Evolutionary conservation across 23 red algal genomes (phyloP).

Genomic region (Gracilaria domingensis): DNA sequence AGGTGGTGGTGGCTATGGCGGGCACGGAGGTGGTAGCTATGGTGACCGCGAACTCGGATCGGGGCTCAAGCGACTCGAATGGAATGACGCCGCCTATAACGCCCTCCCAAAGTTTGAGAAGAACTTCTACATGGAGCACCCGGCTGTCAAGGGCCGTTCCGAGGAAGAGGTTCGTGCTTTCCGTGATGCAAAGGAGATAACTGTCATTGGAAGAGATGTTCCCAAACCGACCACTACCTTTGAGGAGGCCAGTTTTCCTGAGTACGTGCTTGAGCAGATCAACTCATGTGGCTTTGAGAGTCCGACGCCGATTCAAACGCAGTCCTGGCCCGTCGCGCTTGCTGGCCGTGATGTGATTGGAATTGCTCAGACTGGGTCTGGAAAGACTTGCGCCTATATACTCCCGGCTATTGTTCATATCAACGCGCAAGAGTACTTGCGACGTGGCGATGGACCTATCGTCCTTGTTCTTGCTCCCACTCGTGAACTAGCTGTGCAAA

Average conservation of each 20-base stretch:
- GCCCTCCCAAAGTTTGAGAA: slow-evolving; percentile 86
- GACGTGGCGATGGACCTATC: slow-evolving; percentile 92
- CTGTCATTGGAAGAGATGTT: slow-evolving; percentile 66
- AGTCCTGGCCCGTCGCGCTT: slow-evolving; percentile 97
- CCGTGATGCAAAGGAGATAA: slow-evolving; percentile 80
- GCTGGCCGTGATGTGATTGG: slow-evolving; percentile 90
- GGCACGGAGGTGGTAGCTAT: slow-evolving; percentile 35
- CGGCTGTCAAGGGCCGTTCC: slow-evolving; percentile 73
- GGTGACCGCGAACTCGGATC: slow-evolving; percentile 54
- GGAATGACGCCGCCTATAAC: slow-evolving; percentile 55
- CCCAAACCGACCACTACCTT: slow-evolving; percentile 89
- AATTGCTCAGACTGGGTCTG: slow-evolving; percentile 92
- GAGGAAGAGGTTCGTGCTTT: slow-evolving; percentile 61
- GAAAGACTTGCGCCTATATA: slow-evolving; percentile 97
- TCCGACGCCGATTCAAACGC: slow-evolving; percentile 94
- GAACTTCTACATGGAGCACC: slow-evolving; percentile 99
- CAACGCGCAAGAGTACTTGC: slow-evolving; percentile 83
- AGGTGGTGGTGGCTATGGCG: slow-evolving; percentile 18
- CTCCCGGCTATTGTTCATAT: slow-evolving; percentile 98
- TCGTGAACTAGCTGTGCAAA: slow-evolving; percentile 95
- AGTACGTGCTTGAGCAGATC: slow-evolving; percentile 89
- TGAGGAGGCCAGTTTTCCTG: slow-evolving; percentile 93
- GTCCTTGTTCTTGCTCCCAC: slow-evolving; percentile 94
- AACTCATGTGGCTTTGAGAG: slow-evolving; percentile 52
- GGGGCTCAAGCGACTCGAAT: slow-evolving; percentile 55